phyloP scores from a whole-genome alignment of 495 filamentous ascomycete genomes.

The Paragyromitra xinjiangensis region DNA sequence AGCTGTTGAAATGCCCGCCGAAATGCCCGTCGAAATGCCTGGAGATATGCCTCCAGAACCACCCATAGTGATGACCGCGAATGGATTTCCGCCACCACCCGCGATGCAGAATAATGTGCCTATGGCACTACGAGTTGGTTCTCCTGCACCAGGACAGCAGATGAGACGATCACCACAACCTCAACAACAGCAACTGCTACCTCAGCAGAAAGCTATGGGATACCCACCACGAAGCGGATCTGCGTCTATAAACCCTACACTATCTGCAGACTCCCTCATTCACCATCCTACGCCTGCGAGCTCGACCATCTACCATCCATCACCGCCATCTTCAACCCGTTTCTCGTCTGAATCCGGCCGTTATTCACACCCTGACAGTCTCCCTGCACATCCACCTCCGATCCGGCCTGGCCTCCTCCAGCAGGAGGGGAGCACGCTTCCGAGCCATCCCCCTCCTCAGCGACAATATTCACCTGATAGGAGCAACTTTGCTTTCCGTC shows the following conservation, averaged over 20 bases:
- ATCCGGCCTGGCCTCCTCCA: slow-evolving; percentile 78
- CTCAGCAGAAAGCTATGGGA: slow-evolving; percentile 10
- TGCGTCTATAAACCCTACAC: slow-evolving; percentile 9
- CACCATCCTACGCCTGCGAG: slow-evolving; percentile 45
- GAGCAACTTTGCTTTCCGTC: slow-evolving; percentile 14
- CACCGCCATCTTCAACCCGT: slow-evolving; percentile 58
- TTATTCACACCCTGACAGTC: slow-evolving; percentile 65
- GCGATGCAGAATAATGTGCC: slow-evolving; percentile 59
- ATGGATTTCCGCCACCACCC: slow-evolving; percentile 56
- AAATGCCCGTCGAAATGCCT: slow-evolving; percentile 40
- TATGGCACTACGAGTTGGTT: slow-evolving; percentile 35
- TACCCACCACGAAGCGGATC: slow-evolving; percentile 23
- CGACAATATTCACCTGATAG: slow-evolving; percentile 55
- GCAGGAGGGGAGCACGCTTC: slow-evolving; percentile 59
- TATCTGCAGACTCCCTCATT: slow-evolving; percentile 52
- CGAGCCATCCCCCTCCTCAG: slow-evolving; percentile 56
- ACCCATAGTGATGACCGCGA: slow-evolving; percentile 45
- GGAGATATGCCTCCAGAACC: slow-evolving; percentile 30
- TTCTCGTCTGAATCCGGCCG: slow-evolving; percentile 36
- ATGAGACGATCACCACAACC: slow-evolving; percentile 19
- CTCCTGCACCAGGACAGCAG: slow-evolving; percentile 40
- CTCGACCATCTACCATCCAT: slow-evolving; percentile 53
- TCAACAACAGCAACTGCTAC: not conserved
- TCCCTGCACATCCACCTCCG: slow-evolving; percentile 81
- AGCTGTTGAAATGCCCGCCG: slow-evolving; percentile 38